Conservation (phyloP, 2,329 filamentous ascomycete genomes). For the Colletotrichum cordylinicola region DNA sequence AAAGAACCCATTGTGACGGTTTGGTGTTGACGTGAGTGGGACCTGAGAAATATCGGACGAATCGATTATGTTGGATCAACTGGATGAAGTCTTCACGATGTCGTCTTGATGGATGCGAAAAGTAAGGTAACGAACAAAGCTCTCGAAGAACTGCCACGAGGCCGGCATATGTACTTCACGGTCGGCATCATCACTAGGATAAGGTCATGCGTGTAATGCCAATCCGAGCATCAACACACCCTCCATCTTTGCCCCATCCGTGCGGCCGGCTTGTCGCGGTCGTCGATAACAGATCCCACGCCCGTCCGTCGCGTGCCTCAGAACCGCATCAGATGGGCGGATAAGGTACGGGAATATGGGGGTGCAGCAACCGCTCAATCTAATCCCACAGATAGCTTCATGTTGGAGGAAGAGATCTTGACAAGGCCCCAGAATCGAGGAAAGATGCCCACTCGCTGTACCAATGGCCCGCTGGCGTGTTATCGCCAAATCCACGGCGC, state of each 20-base stretch:
- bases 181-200: background rate
- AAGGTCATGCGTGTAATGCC: background rate
- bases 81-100: background rate
- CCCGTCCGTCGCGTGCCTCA: background rate
- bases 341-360: background rate
- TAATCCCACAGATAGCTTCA: background rate
- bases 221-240: background rate
- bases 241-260: conserved; percentile 6
- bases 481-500: background rate
- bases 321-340: background rate
- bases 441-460: background rate
- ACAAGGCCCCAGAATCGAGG: background rate
- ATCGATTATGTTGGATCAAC: background rate
- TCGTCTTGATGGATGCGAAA: background rate
- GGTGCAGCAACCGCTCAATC: background rate
- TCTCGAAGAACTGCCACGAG: background rate
- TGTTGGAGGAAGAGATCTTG: background rate
- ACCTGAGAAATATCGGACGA: background rate
- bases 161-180: conserved; percentile 6
- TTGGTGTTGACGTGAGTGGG: background rate
- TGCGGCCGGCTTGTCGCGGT: conserved; percentile 9
- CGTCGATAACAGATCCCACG: background rate
- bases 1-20: conserved; percentile 8
- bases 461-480: background rate
- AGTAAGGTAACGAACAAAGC: background rate